Evolutionary conservation across 331 rosid genomes (phyloP).

Genomic region (Saraca asoca): DNA sequence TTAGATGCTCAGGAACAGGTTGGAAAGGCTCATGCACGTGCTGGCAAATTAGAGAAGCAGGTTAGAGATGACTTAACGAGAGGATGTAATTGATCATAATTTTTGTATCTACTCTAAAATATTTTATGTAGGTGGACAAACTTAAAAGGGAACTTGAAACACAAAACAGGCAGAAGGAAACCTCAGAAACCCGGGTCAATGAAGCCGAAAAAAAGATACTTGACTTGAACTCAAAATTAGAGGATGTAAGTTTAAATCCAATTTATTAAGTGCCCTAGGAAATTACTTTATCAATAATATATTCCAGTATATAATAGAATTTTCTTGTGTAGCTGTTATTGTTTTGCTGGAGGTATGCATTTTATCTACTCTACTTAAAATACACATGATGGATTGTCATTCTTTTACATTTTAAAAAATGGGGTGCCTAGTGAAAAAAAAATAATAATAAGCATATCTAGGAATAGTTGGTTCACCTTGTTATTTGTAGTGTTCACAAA

Average conservation of each 20-base stretch:
- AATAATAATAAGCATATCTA: conserved; percentile 1
- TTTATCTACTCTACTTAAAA: conserved; percentile 21
- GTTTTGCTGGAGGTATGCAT: background rate
- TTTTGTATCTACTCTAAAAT: conserved; percentile 25
- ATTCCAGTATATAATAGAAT: conserved; percentile 1
- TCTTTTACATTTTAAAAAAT: background rate
- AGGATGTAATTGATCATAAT: conserved; percentile 1
- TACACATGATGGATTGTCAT: conserved; percentile 6
- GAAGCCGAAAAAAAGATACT: conserved; percentile 57
- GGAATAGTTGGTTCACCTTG: background rate
- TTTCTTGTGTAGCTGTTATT: conserved; percentile 16
- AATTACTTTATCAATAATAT: conserved; percentile 11
- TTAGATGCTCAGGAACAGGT: conserved; percentile 62
- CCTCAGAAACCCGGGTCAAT: conserved; percentile 60
- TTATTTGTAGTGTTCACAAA: conserved; percentile 4
- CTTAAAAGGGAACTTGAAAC: conserved; percentile 57
- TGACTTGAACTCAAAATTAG: conserved; percentile 59
- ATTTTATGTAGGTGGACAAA: conserved; percentile 61
- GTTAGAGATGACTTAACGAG: conserved; percentile 42
- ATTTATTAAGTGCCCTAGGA: background rate
- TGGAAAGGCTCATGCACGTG: conserved; percentile 83
- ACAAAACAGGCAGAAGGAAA: conserved; percentile 64
- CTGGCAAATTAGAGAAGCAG: conserved; percentile 83
- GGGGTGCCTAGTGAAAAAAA: conserved; percentile 8
- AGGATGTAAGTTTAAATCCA: conserved; percentile 50